A percentile compares a stretch with the other conserved stretches of the same genome.
phyloP scores from a whole-genome alignment of 2,329 filamentous ascomycete genomes.

The Sarocladiaceae sp. region DNA sequence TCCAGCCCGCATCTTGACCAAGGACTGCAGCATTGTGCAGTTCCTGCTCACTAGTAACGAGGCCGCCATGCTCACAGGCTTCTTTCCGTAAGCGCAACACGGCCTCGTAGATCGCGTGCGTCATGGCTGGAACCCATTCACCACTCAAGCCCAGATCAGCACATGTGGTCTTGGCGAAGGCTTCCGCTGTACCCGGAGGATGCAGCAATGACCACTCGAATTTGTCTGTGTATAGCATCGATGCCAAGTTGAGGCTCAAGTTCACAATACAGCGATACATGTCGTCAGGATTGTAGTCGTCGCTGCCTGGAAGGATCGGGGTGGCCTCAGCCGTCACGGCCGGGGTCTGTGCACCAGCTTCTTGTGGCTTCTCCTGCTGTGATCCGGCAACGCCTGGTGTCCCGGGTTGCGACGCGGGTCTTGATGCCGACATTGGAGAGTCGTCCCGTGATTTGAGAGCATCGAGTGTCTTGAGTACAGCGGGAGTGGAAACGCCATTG shows the following conservation, averaged over 20 bases:
- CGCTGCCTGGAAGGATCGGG: slow-evolving; percentile 55
- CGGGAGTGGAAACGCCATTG: slow-evolving; percentile 16
- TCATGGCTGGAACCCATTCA: slow-evolving; percentile 92
- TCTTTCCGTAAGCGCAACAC: slow-evolving; percentile 93
- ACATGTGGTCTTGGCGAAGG: slow-evolving; percentile 89
- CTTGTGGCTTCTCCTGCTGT: slow-evolving; percentile 36
- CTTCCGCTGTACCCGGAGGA: slow-evolving; percentile 84
- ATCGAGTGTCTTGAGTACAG: slow-evolving; percentile 25
- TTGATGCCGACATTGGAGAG: slow-evolving; percentile 29
- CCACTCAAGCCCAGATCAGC: slow-evolving; percentile 84
- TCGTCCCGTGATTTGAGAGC: slow-evolving; percentile 32
- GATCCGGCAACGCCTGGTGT: slow-evolving; percentile 49
- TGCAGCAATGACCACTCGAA: slow-evolving; percentile 97
- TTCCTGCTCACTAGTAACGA: slow-evolving; percentile 68
- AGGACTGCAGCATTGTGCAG: slow-evolving; percentile 87
- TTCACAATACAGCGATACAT: slow-evolving; percentile 91
- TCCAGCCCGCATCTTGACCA: slow-evolving; percentile 82
- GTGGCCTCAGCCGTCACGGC: slow-evolving; percentile 68
- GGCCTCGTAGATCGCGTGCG: slow-evolving; percentile 95
- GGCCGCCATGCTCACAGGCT: slow-evolving; percentile 83
- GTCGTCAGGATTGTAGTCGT: slow-evolving; percentile 84
- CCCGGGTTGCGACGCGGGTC: slow-evolving; percentile 43
- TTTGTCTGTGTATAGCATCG: slow-evolving; percentile 90
- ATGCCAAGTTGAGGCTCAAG: slow-evolving; percentile 86
- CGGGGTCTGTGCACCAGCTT: slow-evolving; percentile 31